These are phyloP conservation scores for Mycena pura DNA, from an alignment of 768 basidiomycete species.

Conservation along the genomic window DNA sequence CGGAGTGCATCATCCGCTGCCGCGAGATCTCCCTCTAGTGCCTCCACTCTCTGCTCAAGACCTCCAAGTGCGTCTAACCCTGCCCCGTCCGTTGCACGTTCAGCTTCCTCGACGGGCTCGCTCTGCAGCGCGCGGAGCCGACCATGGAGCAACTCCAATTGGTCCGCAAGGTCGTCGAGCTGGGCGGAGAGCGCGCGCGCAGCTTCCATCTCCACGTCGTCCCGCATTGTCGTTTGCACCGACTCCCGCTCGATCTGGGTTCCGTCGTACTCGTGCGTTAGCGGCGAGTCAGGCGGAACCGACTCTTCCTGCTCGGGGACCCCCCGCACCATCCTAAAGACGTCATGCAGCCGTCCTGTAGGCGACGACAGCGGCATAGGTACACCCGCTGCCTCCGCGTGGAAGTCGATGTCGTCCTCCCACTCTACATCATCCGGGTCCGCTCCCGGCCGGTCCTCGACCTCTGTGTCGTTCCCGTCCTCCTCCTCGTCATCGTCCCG, in stretches of 20 bases:
- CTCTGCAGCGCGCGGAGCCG: background rate
- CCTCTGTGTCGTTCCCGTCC: background rate
- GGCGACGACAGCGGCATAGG: background rate
- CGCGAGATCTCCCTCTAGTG: background rate
- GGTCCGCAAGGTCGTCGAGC: constrained; percentile 7
- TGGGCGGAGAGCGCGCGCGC: background rate
- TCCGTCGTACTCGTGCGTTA: too few relatives aligned
- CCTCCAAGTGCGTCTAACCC: background rate
- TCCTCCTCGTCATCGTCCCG: background rate
- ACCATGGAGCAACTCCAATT: constrained; percentile 7
- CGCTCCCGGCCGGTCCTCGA: background rate
- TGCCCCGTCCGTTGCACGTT: background rate
- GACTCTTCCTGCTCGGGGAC: background rate
- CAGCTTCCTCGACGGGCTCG: background rate
- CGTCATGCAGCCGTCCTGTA: background rate
- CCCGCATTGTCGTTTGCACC: too few relatives aligned
- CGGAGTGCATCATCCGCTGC: background rate
- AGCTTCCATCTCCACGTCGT: background rate
- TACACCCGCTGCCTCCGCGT: background rate
- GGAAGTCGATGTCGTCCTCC: constrained; percentile 13
- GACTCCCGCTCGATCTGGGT: too few relatives aligned
- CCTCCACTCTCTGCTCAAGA: background rate
- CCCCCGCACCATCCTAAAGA: background rate
- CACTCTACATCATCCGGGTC: background rate
- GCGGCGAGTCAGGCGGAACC: background rate